These are phyloP conservation scores for Suhomyces kilbournensis DNA, from an alignment of 805 yeast genomes.

Conservation along the genomic window DNA sequence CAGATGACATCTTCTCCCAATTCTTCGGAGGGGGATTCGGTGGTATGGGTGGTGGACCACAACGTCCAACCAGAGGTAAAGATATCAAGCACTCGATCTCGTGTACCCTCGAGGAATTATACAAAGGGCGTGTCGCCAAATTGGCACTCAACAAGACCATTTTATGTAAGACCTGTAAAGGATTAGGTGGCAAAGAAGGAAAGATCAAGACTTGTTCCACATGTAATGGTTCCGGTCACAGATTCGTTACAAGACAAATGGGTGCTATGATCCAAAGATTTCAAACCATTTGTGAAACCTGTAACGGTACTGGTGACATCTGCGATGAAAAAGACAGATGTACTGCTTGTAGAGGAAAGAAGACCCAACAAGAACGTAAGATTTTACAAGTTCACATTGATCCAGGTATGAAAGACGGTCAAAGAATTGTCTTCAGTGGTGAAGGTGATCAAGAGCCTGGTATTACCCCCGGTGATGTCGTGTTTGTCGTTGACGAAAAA, in stretches of 20 bases:
- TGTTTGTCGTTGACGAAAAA: conserved; percentile 87
- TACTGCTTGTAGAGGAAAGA: conserved; percentile 83
- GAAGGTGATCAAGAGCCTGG: conserved; percentile 98
- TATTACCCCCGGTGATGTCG: conserved; percentile 93
- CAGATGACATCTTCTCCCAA: conserved; percentile 74
- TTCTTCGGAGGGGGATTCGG: conserved; percentile 67
- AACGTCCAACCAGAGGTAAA: conserved; percentile 79
- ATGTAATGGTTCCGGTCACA: conserved; percentile 91
- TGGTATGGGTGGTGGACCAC: conserved; percentile 61
- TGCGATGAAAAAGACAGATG: conserved; percentile 86
- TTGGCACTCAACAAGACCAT: conserved; percentile 91
- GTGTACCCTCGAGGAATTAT: conserved; percentile 88
- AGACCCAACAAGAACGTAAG: conserved; percentile 83
- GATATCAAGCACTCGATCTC: conserved; percentile 87
- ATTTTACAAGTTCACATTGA: conserved; percentile 90
- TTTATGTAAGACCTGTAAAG: conserved; percentile 84
- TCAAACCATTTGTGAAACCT: conserved; percentile 89
- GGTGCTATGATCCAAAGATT: conserved; percentile 99
- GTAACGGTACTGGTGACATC: conserved; percentile 90
- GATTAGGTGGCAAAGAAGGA: conserved; percentile 94
- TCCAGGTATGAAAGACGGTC: conserved; percentile 96
- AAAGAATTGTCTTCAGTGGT: conserved; percentile 84
- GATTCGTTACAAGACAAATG: conserved; percentile 94
- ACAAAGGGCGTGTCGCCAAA: conserved; percentile 90
- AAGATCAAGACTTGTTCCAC: conserved; percentile 79